Evolutionary conservation across 169 alveolate species (phyloP), one percentile per base, ranked within the genome.

Genomic region (Plasmodium knowlesi): DNA sequence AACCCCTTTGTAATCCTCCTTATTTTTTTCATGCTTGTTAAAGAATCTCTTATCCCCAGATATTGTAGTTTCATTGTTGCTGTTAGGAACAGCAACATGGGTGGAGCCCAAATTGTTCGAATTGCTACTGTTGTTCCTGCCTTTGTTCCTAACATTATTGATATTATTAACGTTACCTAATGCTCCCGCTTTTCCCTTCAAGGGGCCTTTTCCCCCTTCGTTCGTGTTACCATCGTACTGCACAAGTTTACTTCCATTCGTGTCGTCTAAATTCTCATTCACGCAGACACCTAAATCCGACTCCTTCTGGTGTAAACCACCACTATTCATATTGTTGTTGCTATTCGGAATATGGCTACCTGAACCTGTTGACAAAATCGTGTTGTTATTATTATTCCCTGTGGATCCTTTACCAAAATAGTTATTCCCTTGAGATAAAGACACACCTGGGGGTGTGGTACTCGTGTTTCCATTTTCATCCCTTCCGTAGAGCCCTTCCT

Each of bases 1-100:
- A 34, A 25, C 57, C 22, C 25, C 50, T 79, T 79, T 88, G 34
- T 57, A 79, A 28, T 88, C 89, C 3, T 88, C 94, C 57, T 88
- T 88, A 53, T 41, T 25, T 9, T 83, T 83, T 14, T 83, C 92
- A 71, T 71, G 30, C 53, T 84, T 70, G 10, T 82, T 82, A 82
- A 8, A 82, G 22, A 25, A 19, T 19, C 89, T 37, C 37, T 82
- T 82, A 14, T 82, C 89, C 1, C 41, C 41, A 5, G 89, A 3
- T 25, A 19, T 53, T 1, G 1, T 73, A 5, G 34, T 6, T 67
- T 10, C 37, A 28, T 67, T 19, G 37, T 67, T 67, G n/a, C 76
- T n/a, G 16, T 37, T 22, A 5, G 41, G 1, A 14, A 67, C 5
- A 22, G 8, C n/a, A n/a, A 6, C 76, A 22, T 67, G 76, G n/a